A percentile compares a stretch with the other conserved stretches of the same genome.
Evolutionary conservation across 257 asterid species (phyloP).

Genomic region (Penstemon davidsonii): DNA sequence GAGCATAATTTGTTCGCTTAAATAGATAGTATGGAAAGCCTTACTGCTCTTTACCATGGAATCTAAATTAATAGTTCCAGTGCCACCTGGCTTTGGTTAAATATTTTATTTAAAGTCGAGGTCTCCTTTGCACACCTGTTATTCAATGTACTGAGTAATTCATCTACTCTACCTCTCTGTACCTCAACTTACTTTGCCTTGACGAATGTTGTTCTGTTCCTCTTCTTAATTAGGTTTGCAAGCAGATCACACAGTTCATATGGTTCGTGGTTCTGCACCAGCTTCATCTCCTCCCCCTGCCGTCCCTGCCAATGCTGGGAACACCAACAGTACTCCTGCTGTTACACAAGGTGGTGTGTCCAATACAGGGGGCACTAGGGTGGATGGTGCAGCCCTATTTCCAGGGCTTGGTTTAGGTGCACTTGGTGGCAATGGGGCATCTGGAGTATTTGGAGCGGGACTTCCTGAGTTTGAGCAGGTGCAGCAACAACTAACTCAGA

Average conservation of each 20-base stretch:
- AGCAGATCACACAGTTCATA: conserved; percentile 65
- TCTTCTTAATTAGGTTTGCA: conserved; percentile 45
- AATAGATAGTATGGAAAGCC: background rate
- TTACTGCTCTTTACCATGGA: too few relatives aligned
- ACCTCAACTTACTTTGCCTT: background rate
- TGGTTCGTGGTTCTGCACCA: conserved; percentile 63
- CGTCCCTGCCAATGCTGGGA: conserved; percentile 39
- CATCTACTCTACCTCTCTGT: background rate
- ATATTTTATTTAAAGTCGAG: too few relatives aligned
- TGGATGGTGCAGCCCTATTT: conserved; percentile 38
- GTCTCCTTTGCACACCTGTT: too few relatives aligned
- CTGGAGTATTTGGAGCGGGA: conserved; percentile 55
- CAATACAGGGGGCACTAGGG: conserved; percentile 35
- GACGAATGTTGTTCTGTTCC: conserved; percentile 13
- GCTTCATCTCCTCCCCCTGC: conserved; percentile 37
- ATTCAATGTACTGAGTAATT: background rate
- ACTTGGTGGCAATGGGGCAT: conserved; percentile 38
- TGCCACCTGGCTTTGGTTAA: too few relatives aligned
- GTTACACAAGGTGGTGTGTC: conserved; percentile 37
- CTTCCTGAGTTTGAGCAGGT: conserved; percentile 57
- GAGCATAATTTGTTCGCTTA: too few relatives aligned
- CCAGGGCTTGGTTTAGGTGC: conserved; percentile 49
- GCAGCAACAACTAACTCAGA: conserved; percentile 54
- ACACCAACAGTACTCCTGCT: conserved; percentile 27
- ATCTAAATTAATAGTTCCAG: too few relatives aligned